Evolutionary conservation across 1,139 yeast genomes (phyloP).

Genomic region (Geotrichum histeridarum): DNA sequence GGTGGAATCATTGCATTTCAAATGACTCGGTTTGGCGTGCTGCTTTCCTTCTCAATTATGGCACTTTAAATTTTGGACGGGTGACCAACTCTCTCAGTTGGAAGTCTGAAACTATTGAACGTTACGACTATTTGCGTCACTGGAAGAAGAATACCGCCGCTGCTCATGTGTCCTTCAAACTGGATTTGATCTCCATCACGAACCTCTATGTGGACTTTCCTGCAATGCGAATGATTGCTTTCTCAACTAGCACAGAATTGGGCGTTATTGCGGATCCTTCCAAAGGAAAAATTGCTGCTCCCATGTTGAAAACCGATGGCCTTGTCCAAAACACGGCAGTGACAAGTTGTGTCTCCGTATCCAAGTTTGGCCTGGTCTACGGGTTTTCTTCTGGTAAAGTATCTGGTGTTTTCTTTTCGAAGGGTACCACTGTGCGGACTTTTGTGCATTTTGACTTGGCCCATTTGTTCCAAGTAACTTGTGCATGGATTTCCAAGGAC

Average conservation of each 20-base stretch:
- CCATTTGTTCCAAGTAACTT: conserved; percentile 29
- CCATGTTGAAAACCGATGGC: conserved; percentile 28
- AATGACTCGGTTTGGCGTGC: conserved; percentile 37
- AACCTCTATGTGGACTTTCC: conserved; percentile 31
- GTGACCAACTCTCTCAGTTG: conserved; percentile 30
- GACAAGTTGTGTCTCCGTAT: conserved; percentile 27
- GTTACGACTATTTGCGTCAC: conserved; percentile 29
- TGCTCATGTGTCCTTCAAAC: conserved; percentile 32
- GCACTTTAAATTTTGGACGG: conserved; percentile 28
- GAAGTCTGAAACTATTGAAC: conserved; percentile 33
- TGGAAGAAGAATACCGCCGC: conserved; percentile 31
- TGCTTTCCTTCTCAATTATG: conserved; percentile 27
- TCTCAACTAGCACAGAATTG: conserved; percentile 28
- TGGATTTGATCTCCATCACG: conserved; percentile 28
- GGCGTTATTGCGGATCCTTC: conserved; percentile 36
- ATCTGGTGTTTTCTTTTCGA: conserved; percentile 28
- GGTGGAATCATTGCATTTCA: conserved; percentile 33
- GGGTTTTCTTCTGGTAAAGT: conserved; percentile 33
- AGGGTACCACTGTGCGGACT: conserved; percentile 33
- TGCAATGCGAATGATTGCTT: conserved; percentile 29
- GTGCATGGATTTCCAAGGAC: conserved; percentile 34
- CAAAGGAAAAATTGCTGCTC: conserved; percentile 34
- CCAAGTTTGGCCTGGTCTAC: conserved; percentile 34
- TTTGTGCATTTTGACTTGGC: conserved; percentile 26
- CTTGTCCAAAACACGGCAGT: conserved; percentile 1